A percentile compares a stretch with the other conserved stretches of the same genome.
Evolutionary conservation across 139 green algal genomes (phyloP).

Genomic region (Coelastrella sp.): DNA sequence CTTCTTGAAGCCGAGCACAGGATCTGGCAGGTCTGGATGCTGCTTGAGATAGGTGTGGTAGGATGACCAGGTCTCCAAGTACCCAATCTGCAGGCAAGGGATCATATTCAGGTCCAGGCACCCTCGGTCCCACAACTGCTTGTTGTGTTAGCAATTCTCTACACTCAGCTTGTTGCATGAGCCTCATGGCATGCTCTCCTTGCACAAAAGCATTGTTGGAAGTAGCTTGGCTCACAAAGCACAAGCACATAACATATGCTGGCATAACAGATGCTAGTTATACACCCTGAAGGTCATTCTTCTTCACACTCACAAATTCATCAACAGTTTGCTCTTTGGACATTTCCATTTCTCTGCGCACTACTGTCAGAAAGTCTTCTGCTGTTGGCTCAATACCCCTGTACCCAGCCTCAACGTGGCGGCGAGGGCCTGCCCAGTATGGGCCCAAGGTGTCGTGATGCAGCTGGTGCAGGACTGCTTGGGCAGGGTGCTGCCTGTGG

Average conservation of each 20-base stretch:
- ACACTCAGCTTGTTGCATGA: too few relatives aligned
- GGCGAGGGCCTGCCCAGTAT: conserved; percentile 8
- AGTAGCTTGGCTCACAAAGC: too few relatives aligned
- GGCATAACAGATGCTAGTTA: too few relatives aligned
- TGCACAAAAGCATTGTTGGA: too few relatives aligned
- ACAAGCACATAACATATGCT: too few relatives aligned
- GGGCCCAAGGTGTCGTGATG: conserved; percentile 12
- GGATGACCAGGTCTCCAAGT: conserved; percentile 29
- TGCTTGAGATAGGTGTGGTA: conserved; percentile 32
- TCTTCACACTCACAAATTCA: not conserved
- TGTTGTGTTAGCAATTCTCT: too few relatives aligned
- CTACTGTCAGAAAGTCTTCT: not conserved
- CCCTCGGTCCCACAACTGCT: too few relatives aligned
- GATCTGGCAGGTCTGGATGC: conserved; percentile 26
- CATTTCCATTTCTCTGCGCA: conserved; percentile 1
- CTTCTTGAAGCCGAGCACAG: conserved; percentile 25
- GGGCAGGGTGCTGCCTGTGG: conserved; percentile 9
- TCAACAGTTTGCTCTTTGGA: not conserved
- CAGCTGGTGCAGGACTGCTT: conserved; percentile 31
- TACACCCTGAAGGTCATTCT: too few relatives aligned
- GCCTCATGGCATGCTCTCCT: too few relatives aligned
- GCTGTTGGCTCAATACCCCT: conserved; percentile 19
- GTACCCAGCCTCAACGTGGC: conserved; percentile 12
- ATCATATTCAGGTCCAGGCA: too few relatives aligned
- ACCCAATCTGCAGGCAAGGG: too few relatives aligned